Conservation (phyloP, 805 yeast genomes). For the Lachancea sp. region DNA sequence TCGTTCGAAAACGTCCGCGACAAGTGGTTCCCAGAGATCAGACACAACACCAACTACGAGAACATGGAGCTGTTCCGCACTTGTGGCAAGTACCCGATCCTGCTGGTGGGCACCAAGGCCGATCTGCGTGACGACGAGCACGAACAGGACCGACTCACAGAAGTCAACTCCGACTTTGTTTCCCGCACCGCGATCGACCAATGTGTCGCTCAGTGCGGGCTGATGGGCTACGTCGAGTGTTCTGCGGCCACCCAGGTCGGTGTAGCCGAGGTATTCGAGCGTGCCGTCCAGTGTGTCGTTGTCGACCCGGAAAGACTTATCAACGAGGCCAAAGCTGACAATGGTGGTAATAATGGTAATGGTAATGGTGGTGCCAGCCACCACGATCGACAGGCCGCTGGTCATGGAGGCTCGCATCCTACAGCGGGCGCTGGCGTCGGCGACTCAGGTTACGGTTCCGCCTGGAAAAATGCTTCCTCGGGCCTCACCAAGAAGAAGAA, state of each 20-base stretch:
- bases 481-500: constrained; percentile 9
- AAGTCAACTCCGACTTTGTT: constrained; percentile 56
- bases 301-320: constrained; percentile 34
- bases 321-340: constrained; percentile 3
- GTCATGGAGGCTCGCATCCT: constrained; percentile 1
- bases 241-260: constrained; percentile 88
- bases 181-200: constrained; percentile 54
- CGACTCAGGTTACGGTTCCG: constrained; percentile 4
- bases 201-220: constrained; percentile 64
- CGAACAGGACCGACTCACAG: constrained; percentile 56
- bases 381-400: constrained; percentile 3
- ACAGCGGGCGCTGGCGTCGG: constrained; percentile 7
- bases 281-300: constrained; percentile 66
- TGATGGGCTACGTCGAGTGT: constrained; percentile 75
- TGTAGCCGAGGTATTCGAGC: constrained; percentile 77
- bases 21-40: constrained; percentile 82
- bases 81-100: constrained; percentile 38
- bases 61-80: constrained; percentile 16
- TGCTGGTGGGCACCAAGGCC: constrained; percentile 82
- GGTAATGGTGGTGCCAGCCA: too few relatives aligned
- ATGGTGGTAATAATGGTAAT: neutral
- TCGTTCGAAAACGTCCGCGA: constrained; percentile 74
- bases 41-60: constrained; percentile 70
- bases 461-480: constrained; percentile 1
- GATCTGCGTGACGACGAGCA: constrained; percentile 81